These are phyloP conservation scores for Pholiota conissans DNA, from an alignment of 768 basidiomycete genomes.

Conservation along the genomic window DNA sequence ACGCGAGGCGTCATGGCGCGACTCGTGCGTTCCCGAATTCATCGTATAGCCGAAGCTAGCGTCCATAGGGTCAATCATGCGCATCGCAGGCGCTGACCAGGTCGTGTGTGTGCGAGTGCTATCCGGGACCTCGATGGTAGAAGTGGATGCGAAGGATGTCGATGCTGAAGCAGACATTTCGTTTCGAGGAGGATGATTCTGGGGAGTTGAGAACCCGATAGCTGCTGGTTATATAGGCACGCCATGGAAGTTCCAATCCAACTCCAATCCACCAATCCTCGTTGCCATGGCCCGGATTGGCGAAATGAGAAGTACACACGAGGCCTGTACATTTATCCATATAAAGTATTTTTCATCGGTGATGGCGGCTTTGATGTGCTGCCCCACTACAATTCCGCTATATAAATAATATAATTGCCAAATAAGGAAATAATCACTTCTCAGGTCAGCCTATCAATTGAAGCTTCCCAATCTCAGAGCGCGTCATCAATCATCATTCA, in stretches of 20 bases:
- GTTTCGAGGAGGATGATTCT: not conserved
- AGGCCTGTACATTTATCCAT: no score
- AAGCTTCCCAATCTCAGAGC: no score
- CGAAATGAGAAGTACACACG: no score
- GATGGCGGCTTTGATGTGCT: no score
- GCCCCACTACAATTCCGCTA: no score
- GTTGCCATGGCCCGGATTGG: not conserved
- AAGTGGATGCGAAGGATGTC: conserved; percentile 6
- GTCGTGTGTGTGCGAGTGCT: not conserved
- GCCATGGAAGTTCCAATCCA: not conserved
- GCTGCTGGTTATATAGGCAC: not conserved
- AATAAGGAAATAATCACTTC: no score
- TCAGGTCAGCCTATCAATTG: no score
- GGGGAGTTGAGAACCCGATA: not conserved
- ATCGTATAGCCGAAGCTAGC: conserved; percentile 33
- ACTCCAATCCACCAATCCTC: not conserved
- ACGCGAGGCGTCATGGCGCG: conserved; percentile 35
- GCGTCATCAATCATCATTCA: no score
- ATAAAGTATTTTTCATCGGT: not conserved
- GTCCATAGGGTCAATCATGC: conserved; percentile 4
- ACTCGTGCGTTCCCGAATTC: conserved; percentile 34
- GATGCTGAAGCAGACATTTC: conserved; percentile 5
- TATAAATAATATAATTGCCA: no score
- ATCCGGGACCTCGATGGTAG: conserved; percentile 11
- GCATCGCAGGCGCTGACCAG: not conserved